Evolutionary conservation across 2,329 filamentous ascomycete species (phyloP), one percentile per base, ranked within the genome.

Genomic region (Nigrospora oryzae): DNA sequence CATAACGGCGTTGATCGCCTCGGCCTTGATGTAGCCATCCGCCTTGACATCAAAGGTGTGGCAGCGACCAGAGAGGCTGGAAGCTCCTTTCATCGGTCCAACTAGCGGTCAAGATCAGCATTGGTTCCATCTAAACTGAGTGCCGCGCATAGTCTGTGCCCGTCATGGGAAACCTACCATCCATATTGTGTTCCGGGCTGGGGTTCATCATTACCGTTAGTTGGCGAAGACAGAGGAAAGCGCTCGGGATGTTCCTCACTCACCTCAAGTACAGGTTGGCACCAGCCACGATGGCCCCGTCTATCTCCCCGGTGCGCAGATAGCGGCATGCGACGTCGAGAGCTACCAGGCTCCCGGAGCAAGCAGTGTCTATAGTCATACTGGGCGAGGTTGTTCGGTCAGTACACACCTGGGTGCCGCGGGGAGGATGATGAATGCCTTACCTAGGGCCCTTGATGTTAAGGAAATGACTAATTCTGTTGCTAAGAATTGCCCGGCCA

Each of bases 381-480:
- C 53, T 58, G 23, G 19, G 19, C 4, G 6, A 23, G 4, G 19
- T 6, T 23, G 19, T 23, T 6, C 19, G 19, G 19, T 6, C 19
- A 6, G 19, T 23, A n/a, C n/a, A n/a, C n/a, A n/a, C n/a, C n/a
- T n/a, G n/a, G n/a, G n/a, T n/a, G n/a, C n/a, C n/a, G n/a, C n/a
- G n/a, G n/a, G n/a, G n/a, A n/a, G n/a, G n/a, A n/a, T n/a, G n/a
- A n/a, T n/a, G n/a, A n/a, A n/a, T n/a, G n/a, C n/a, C 15, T 5
- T 38, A 53, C 44, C 42, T 56, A 4, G 60, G 60, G 1, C 61
- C 55, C 0, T 55, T 51, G 39, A 58, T 46, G 31, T 67, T 57
- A 13, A 65, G 57, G 38, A 59, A 60, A 45, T 65, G 57, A 5
- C 59, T 60, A 7, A 60, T 49, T 4, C 63, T 49, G 46, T 65